Percentiles rank a stretch among this genome's conserved stretches.
These are phyloP conservation scores for Tylopilus rubrobrunneus DNA, from an alignment of 768 basidiomycete species.

Conservation along the genomic window DNA sequence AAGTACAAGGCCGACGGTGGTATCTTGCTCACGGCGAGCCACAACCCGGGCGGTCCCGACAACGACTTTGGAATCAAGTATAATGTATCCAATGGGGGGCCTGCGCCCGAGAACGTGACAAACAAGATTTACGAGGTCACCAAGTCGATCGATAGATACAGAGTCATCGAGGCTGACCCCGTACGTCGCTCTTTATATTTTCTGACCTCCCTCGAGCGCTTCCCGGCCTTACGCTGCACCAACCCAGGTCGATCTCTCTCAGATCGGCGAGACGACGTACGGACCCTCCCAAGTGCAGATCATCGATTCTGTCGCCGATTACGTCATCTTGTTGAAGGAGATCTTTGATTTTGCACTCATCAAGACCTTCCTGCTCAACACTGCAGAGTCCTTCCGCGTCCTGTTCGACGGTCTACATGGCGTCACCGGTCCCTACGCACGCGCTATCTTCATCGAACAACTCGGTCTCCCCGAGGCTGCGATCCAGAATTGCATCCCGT, in stretches of 20 bases:
- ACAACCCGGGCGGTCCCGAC: constrained; percentile 98
- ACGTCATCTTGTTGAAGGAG: constrained; percentile 72
- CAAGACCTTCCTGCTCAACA: constrained; percentile 76
- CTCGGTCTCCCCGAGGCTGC: constrained; percentile 78
- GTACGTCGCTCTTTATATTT: constrained; percentile 41
- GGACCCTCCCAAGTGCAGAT: constrained; percentile 84
- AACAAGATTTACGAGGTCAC: constrained; percentile 91
- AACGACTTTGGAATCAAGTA: constrained; percentile 99
- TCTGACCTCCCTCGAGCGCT: not conserved
- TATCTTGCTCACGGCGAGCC: constrained; percentile 93
- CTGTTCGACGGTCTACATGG: constrained; percentile 96
- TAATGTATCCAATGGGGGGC: constrained; percentile 96
- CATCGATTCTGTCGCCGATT: constrained; percentile 93
- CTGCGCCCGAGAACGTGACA: constrained; percentile 95
- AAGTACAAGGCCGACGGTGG: constrained; percentile 96
- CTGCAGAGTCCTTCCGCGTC: constrained; percentile 68
- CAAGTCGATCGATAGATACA: constrained; percentile 83
- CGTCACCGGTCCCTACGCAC: constrained; percentile 95
- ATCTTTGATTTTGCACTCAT: constrained; percentile 97
- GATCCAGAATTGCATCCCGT: constrained; percentile 86
- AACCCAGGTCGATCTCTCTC: constrained; percentile 73
- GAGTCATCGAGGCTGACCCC: constrained; percentile 70
- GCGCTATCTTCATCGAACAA: constrained; percentile 77
- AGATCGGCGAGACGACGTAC: constrained; percentile 73
- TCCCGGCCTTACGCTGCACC: not conserved